phyloP scores from a whole-genome alignment of 2,329 filamentous ascomycete genomes.

The Phialophora macrospora region DNA sequence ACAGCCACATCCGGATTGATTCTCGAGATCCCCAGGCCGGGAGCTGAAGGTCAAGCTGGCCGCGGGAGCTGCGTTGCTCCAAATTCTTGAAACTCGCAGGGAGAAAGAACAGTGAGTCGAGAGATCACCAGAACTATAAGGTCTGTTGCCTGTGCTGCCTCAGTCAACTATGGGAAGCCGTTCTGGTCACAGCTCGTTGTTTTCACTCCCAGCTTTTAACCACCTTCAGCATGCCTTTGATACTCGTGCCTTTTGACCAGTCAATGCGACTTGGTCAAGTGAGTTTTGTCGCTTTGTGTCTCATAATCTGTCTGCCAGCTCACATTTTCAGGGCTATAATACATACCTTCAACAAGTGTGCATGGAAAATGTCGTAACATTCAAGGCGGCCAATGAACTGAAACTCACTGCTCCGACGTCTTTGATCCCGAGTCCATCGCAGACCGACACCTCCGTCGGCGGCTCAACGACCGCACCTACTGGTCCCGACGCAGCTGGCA shows the following conservation, averaged over 20 bases:
- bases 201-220: not conserved
- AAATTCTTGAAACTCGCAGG: not conserved
- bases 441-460: not conserved
- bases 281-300: not conserved
- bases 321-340: not conserved
- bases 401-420: not conserved
- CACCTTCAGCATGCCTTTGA: not conserved
- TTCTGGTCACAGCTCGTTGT: not conserved
- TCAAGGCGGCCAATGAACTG: not conserved
- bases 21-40: not conserved
- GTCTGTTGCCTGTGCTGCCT: not conserved
- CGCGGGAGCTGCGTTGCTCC: not conserved
- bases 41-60: not conserved
- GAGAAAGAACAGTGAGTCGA: not conserved
- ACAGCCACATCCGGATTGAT: not conserved
- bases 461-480: not conserved
- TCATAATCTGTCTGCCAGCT: not conserved
- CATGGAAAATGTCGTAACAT: slow-evolving; percentile 2
- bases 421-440: not conserved
- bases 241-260: not conserved
- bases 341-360: not conserved
- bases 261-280: not conserved
- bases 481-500: not conserved
- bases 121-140: not conserved
- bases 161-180: not conserved